A percentile compares a stretch with the other conserved stretches of the same genome.
Evolutionary conservation across 805 yeast species (phyloP).

Genomic region (Saccharomycopsis lassenensis): DNA sequence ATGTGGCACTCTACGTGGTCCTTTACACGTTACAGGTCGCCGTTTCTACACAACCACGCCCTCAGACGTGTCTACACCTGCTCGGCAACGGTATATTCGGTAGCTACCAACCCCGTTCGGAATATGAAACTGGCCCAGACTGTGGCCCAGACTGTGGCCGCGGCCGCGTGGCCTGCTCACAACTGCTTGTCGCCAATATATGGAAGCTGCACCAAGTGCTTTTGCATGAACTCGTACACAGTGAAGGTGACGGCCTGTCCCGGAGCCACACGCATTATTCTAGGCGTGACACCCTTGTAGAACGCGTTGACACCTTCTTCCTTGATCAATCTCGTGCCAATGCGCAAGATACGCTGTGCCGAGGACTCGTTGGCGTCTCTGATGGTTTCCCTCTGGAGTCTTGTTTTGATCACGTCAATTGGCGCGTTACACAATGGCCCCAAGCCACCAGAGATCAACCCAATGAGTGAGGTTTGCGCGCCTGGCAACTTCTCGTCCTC

Average conservation of each 20-base stretch:
- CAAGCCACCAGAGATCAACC: constrained; percentile 88
- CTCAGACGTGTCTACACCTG: too few relatives aligned
- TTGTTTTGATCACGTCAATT: constrained; percentile 90
- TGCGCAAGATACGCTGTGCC: constrained; percentile 65
- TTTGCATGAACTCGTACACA: constrained; percentile 83
- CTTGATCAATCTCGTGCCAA: constrained; percentile 67
- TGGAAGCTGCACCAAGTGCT: constrained; percentile 37
- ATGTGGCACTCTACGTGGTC: too few relatives aligned
- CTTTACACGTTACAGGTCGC: too few relatives aligned
- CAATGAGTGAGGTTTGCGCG: constrained; percentile 90
- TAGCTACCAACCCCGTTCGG: too few relatives aligned
- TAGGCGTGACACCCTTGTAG: constrained; percentile 95
- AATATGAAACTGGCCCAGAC: too few relatives aligned
- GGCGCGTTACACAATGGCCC: constrained; percentile 98
- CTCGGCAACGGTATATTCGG: too few relatives aligned
- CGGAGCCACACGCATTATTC: constrained; percentile 98
- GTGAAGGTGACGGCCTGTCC: constrained; percentile 99
- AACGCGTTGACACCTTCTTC: constrained; percentile 86
- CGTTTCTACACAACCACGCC: too few relatives aligned
- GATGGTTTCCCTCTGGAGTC: constrained; percentile 85
- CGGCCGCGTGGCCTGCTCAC: too few relatives aligned
- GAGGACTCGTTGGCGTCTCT: constrained; percentile 51
- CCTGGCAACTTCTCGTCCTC: constrained; percentile 56
- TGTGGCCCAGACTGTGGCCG: too few relatives aligned
- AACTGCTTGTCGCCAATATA: constrained; percentile 20